These are phyloP conservation scores for Eucalyptus pauciflora DNA, from an alignment of 345 rosid species.

Conservation along the genomic window DNA sequence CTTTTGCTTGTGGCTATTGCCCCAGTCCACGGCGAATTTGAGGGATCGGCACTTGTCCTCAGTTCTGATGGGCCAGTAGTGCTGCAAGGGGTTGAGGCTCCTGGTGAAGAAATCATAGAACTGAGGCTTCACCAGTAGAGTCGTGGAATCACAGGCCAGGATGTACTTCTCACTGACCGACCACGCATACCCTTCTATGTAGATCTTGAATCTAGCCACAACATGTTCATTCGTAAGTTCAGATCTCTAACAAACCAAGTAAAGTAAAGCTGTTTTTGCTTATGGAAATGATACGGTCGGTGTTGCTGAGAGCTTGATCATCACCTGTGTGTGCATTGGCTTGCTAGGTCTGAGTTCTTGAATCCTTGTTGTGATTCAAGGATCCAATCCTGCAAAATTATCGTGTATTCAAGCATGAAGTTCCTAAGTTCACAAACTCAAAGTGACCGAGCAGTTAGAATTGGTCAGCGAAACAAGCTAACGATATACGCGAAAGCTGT, in stretches of 20 bases:
- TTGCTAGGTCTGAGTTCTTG: slow-evolving; percentile 57
- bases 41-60: slow-evolving; percentile 53
- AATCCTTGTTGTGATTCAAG: slow-evolving; percentile 55
- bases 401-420: neutral
- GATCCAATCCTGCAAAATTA: slow-evolving; percentile 57
- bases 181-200: slow-evolving; percentile 69
- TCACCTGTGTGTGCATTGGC: slow-evolving; percentile 69
- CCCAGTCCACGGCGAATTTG: slow-evolving; percentile 83
- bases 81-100: slow-evolving; percentile 27
- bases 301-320: neutral
- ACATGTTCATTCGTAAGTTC: neutral
- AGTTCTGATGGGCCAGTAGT: slow-evolving; percentile 64
- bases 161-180: slow-evolving; percentile 56
- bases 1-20: slow-evolving; percentile 50
- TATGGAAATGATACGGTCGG: neutral
- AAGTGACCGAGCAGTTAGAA: neutral
- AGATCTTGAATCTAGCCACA: slow-evolving; percentile 54
- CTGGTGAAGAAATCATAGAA: slow-evolving; percentile 43
- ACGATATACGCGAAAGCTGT: neutral
- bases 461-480: neutral
- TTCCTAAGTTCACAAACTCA: neutral
- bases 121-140: slow-evolving; percentile 23
- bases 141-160: slow-evolving; percentile 35
- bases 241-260: neutral
- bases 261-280: neutral